Evolutionary conservation across 2,329 filamentous ascomycete species (phyloP).

Genomic region (Fusarium piperis): DNA sequence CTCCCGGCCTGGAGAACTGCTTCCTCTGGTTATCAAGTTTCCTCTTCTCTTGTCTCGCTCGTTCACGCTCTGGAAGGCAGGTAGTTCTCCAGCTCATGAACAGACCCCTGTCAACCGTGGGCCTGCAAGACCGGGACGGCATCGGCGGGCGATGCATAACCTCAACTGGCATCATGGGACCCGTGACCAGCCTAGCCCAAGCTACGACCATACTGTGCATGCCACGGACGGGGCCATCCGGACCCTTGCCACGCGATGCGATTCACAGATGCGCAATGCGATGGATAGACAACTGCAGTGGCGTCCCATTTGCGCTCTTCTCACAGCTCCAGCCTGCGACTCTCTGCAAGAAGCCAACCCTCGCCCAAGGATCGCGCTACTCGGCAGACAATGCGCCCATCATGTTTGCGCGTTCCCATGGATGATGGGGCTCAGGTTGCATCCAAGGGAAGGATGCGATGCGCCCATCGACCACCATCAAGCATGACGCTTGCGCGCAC

Average conservation of each 20-base stretch:
- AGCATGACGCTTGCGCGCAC: constrained; percentile 45
- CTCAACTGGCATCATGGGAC: constrained; percentile 20
- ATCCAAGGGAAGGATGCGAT: constrained; percentile 38
- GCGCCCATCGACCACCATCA: constrained; percentile 39
- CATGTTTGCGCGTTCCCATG: constrained; percentile 9
- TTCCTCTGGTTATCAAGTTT: background rate
- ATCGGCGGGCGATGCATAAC: constrained; percentile 35
- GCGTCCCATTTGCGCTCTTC: background rate
- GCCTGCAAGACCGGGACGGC: constrained; percentile 28
- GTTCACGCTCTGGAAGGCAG: background rate
- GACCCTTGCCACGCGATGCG: constrained; percentile 38
- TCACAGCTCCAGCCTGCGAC: background rate
- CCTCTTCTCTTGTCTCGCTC: constrained; percentile 2
- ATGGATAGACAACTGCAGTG: constrained; percentile 7
- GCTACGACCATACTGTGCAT: constrained; percentile 27
- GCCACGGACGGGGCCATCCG: constrained; percentile 26
- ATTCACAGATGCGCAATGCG: constrained; percentile 36
- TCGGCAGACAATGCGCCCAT: constrained; percentile 23
- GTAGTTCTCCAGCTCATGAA: constrained; percentile 17
- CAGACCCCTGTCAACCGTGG: constrained; percentile 30
- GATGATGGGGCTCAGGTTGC: constrained; percentile 27
- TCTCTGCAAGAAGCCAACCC: background rate
- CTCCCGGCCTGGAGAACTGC: constrained; percentile 5
- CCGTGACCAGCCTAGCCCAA: constrained; percentile 29
- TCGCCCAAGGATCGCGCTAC: constrained; percentile 9